Evolutionary conservation across 192 early-diverging fungal species (phyloP).

Genomic region (Haplosporangium gracile): DNA sequence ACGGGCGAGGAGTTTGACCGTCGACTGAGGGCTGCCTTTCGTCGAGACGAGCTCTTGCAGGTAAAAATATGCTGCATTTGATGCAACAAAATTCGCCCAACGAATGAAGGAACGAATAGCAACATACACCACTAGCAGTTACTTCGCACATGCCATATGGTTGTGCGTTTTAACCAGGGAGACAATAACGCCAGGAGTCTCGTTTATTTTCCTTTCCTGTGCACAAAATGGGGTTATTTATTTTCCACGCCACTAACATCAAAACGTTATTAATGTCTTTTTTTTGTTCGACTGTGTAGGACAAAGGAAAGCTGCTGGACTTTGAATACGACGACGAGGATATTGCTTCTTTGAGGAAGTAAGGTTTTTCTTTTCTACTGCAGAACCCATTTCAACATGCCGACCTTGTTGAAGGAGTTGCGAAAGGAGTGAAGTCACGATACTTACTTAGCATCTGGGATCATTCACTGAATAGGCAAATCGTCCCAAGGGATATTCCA

Average conservation of each 20-base stretch:
- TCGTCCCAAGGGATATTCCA: constrained; percentile 23
- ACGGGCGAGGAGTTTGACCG: constrained; percentile 62
- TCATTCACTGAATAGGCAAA: constrained; percentile 27
- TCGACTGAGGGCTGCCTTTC: constrained; percentile 63
- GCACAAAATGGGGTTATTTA: background rate
- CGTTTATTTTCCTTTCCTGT: background rate
- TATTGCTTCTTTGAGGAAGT: constrained; percentile 61
- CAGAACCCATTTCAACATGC: background rate
- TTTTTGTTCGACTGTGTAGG: constrained; percentile 41
- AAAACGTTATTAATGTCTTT: background rate
- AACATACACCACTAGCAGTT: background rate
- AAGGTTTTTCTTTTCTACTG: constrained; percentile 10
- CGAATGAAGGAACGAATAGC: background rate
- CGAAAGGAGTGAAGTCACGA: background rate
- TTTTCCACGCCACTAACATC: constrained; percentile 10
- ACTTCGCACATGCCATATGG: background rate
- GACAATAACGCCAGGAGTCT: background rate
- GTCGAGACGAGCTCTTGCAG: constrained; percentile 64
- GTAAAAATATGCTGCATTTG: constrained; percentile 10
- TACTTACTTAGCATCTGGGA: background rate
- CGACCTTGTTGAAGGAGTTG: background rate
- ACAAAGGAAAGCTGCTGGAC: constrained; percentile 66
- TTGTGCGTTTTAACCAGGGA: background rate
- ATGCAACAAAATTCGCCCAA: no score
- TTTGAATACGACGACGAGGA: constrained; percentile 66